Base-by-base conservation (phyloP, 257 asterid genomes). In the Petunia axillaris region DNA sequence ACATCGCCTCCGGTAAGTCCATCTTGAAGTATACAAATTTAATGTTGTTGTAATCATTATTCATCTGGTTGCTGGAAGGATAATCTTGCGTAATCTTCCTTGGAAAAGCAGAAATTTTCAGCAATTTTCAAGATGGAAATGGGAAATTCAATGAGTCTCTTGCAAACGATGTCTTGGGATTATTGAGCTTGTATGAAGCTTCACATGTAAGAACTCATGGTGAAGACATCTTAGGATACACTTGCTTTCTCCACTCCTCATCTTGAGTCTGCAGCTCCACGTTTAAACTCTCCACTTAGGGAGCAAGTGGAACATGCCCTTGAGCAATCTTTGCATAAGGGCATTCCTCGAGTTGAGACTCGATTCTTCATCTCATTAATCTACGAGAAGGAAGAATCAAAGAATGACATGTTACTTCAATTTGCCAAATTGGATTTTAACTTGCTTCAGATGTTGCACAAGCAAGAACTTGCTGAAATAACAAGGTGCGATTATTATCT, bases 131-230 rank as follows among this genome's bases (percentile, higher is more conserved):
- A 81, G 85, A 85, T 82, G 68, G 0, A 77, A 66, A 25, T 63
- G 86, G 85, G 0, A 79, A 59, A 6, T 83, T 84, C 83, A 81
- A 79, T 41, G 82, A 71, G 5, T 6, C 66, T 1, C 25, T 78
- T 0, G 36, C 2, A 8, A 36, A 38, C 0, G 81, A 77, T 3
- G 77, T 55, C 0, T 48, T 10, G 7, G 87, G 83, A 16, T 1
- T 84, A 41, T 78, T 85, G n/a, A 87, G 81, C 48, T 53, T 88
- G 37, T 80, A 77, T 39, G 86, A 85, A 81, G 89, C 89, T 11
- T 44, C 86, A 25, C 76, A 84, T 88, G 78, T 88, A 2, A 71
- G 88, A 40, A 39, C 82, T n/a, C 87, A 79, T 25, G 79, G 67
- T 8, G 90, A 87, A 62, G 81, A 73, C 15, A 50, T 81, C 15